Base-by-base conservation (phyloP, 1,139 yeast species). In the Candida sanyaensis region DNA sequence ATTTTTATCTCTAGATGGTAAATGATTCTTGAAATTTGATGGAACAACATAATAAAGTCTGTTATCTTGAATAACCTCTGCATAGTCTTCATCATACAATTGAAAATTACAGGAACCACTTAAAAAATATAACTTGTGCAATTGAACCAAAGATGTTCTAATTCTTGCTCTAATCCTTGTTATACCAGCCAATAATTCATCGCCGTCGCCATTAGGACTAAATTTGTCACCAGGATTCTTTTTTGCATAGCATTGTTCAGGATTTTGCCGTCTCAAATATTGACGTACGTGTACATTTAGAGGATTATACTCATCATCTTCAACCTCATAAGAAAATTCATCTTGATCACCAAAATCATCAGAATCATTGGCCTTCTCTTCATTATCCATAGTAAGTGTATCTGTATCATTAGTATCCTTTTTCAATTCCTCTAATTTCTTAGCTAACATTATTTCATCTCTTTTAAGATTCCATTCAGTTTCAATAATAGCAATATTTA, bases 51-150 rank as follows among this genome's bases (percentile, higher is more conserved):
- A 11, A 2, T 37, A 37, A 13, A 54, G 40, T 42, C 51, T 54
- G 39, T 48, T 48, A 7, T 54, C 40, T 11, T 44, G 21, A 1
- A 71, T 65, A 41, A 68, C 64, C 8, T 56, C 49, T 37, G 58
- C 62, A 43, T 71, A 73, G 61, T 75, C 80, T 11, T 70, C 71
- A 52, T 79, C 76, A 54, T 81, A 75, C 37, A 75, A 64, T 58
- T 87, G 91, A 57, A 81, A 92, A 62, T 88, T 84, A 0, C 91
- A 85, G 0, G 96, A 86, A 0, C 91, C 99, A 37, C 88, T 71
- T 54, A 90, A 80, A 61, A 91, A 92, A 59, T 80, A 86, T 43
- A 86, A 78, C 47, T 91, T 84, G 62, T 92, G 97, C 23, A 88
- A 67, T 11, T 81, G 62, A 44, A 90, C 87, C 44, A 75, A 62